A percentile compares a stretch with the other conserved stretches of the same genome.
Evolutionary conservation across 768 basidiomycete species (phyloP).

Genomic region (Suillus discolor): DNA sequence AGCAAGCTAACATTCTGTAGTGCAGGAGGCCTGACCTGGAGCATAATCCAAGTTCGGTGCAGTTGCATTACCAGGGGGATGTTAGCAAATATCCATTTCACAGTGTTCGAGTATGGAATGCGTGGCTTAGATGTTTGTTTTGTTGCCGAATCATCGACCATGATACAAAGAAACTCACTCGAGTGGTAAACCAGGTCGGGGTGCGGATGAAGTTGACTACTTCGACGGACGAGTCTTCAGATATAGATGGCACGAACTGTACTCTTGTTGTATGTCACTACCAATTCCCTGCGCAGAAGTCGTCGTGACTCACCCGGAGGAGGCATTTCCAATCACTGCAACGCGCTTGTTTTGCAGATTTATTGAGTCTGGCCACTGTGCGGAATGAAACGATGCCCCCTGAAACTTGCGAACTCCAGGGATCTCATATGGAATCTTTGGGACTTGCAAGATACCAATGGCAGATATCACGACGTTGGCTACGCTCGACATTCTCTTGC

Average conservation of each 20-base stretch:
- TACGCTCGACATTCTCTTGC: slow-evolving; percentile 27
- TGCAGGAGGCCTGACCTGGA: slow-evolving; percentile 37
- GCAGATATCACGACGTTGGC: slow-evolving; percentile 57
- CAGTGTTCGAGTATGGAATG: slow-evolving; percentile 40
- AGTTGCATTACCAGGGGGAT: slow-evolving; percentile 52
- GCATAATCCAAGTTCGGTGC: slow-evolving; percentile 54
- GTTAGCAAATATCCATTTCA: slow-evolving; percentile 56
- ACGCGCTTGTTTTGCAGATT: slow-evolving; percentile 45
- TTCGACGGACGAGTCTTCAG: slow-evolving; percentile 50
- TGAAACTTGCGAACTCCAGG: slow-evolving; percentile 43
- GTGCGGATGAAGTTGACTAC: slow-evolving; percentile 62
- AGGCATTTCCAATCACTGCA: slow-evolving; percentile 60
- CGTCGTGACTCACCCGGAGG: slow-evolving; percentile 49
- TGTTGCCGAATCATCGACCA: neutral
- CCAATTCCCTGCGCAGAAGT: slow-evolving; percentile 4
- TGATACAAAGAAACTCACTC: slow-evolving; percentile 37
- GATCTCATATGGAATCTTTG: slow-evolving; percentile 38
- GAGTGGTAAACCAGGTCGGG: slow-evolving; percentile 60
- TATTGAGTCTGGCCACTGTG: slow-evolving; percentile 45
- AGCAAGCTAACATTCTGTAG: neutral
- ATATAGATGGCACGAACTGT: slow-evolving; percentile 61
- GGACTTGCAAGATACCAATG: slow-evolving; percentile 48
- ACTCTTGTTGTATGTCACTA: slow-evolving; percentile 41
- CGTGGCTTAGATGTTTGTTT: slow-evolving; percentile 34
- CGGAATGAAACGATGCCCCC: slow-evolving; percentile 56